phyloP scores from a whole-genome alignment of 139 green algal species.

The Chlorella sp. region DNA sequence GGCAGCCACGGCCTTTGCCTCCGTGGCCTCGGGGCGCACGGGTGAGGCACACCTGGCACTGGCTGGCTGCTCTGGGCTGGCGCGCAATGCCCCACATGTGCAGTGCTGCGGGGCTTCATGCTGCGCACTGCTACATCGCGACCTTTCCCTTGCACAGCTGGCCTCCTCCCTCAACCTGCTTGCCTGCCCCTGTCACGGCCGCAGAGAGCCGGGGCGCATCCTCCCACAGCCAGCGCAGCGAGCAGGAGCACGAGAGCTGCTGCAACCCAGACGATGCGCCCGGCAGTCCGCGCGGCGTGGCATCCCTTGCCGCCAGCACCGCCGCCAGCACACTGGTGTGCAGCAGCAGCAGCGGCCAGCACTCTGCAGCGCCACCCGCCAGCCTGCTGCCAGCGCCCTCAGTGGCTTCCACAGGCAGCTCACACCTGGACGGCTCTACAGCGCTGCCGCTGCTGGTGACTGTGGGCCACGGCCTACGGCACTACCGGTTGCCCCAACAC shows the following conservation, averaged over 20 bases:
- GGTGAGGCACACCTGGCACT: neutral
- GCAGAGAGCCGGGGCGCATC: neutral
- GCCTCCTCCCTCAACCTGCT: neutral
- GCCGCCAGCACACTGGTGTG: neutral
- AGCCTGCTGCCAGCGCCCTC: neutral
- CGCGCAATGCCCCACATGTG: too few relatives aligned
- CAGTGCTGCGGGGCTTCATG: too few relatives aligned
- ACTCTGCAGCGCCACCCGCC: neutral
- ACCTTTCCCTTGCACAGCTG: too few relatives aligned
- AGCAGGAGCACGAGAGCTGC: neutral
- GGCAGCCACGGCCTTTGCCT: neutral
- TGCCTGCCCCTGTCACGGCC: neutral
- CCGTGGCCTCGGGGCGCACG: neutral
- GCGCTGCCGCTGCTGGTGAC: conserved; percentile 7
- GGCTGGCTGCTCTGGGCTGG: neutral
- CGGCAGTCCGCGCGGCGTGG: conserved; percentile 2
- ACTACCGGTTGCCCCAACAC: conserved; percentile 29
- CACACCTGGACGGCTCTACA: neutral
- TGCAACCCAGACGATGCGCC: conserved; percentile 21
- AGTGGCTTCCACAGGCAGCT: neutral
- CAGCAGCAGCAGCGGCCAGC: neutral
- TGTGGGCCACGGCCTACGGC: neutral
- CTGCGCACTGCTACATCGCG: too few relatives aligned
- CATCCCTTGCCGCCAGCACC: neutral
- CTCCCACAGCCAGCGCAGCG: neutral